Percentiles rank a stretch among this genome's conserved stretches.
Conservation (phyloP, 768 basidiomycete genomes). For the Phlegmacium glaucopus region DNA sequence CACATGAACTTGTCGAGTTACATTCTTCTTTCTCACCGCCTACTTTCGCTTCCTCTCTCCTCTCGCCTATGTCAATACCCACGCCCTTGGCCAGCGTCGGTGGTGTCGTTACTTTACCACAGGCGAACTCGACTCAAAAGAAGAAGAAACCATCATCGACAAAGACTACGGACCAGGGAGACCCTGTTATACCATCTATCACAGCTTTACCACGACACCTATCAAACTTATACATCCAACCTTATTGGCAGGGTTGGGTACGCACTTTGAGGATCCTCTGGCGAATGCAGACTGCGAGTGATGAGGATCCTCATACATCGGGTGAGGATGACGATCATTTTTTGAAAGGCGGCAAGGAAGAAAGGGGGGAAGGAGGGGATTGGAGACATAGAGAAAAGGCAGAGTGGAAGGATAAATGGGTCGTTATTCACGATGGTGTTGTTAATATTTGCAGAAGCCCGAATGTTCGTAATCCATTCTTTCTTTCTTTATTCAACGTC, state of each 20-base stretch:
- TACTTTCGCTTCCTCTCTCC: slow-evolving; percentile 2
- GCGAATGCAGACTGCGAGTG: slow-evolving; percentile 20
- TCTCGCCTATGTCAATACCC: not conserved
- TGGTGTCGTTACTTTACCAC: not conserved
- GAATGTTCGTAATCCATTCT: slow-evolving; percentile 35
- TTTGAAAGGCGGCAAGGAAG: slow-evolving; percentile 3
- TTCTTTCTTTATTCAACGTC: not conserved
- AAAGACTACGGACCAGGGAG: not conserved
- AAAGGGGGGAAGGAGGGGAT: not conserved
- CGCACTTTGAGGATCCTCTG: slow-evolving; percentile 41
- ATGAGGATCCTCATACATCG: slow-evolving; percentile 7
- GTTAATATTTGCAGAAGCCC: slow-evolving; percentile 53
- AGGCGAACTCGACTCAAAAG: not conserved
- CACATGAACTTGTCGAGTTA: slow-evolving; percentile 69
- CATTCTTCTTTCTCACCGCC: slow-evolving; percentile 33
- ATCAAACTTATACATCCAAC: slow-evolving; percentile 40
- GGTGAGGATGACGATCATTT: too few relatives aligned
- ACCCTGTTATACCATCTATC: slow-evolving; percentile 5
- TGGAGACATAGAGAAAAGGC: slow-evolving; percentile 26
- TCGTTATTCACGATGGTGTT: slow-evolving; percentile 54
- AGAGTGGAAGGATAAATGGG: slow-evolving; percentile 65
- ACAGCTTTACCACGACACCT: slow-evolving; percentile 34
- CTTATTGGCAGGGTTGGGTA: slow-evolving; percentile 56
- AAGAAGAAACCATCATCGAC: not conserved
- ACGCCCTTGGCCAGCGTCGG: not conserved